Evolutionary conservation across 129 eudicot genomes (phyloP), one percentile per base, ranked within the genome.

Genomic region (Heracleum sosnowskyi): DNA sequence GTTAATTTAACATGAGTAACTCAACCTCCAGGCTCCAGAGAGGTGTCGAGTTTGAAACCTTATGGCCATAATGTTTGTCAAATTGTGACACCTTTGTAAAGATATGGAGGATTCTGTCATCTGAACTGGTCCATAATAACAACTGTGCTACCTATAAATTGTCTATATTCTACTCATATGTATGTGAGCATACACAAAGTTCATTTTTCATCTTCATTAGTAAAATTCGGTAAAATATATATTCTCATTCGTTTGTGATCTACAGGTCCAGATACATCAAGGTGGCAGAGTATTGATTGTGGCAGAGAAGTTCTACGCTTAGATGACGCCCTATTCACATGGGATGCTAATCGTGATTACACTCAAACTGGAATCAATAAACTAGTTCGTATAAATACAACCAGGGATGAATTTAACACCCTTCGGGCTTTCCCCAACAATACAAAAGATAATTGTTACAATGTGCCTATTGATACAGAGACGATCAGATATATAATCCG

Each of bases 261-360:
- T n/a, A 12, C 66, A 57, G 66, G 28, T 7, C 13, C 42, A 37
- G 47, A 37, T 70, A 37, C 44, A 13, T 35, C 42, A 1, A n/a
- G 45, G 16, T 70, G 75, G 75, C 28, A 12, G 46, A 70, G 75
- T 46, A 70, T 70, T 11, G 75, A 70, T 20, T 70, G 75, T 70
- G 75, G 75, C 11, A 12, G 16, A 11, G 18, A 70, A 9, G 28
- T 13, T 39, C 0, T 70, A 20, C 75, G 31, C 47, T 11, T 22
- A 2, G 17, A n/a, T 35, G 75, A 57, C 5, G 13, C n/a, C 13
- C 28, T 37, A 39, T 1, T 70, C 46, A 12, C 13, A n/a, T 70
- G 75, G 75, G 2, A 39, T 22, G 5, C 2, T 2, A 46, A 70
- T 37, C 29, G 2, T 11, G 47, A 5, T 70, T 70, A 70, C 75